Evolutionary conservation across 805 yeast genomes (phyloP).

Genomic region (Wickerhamiella qilinensis): DNA sequence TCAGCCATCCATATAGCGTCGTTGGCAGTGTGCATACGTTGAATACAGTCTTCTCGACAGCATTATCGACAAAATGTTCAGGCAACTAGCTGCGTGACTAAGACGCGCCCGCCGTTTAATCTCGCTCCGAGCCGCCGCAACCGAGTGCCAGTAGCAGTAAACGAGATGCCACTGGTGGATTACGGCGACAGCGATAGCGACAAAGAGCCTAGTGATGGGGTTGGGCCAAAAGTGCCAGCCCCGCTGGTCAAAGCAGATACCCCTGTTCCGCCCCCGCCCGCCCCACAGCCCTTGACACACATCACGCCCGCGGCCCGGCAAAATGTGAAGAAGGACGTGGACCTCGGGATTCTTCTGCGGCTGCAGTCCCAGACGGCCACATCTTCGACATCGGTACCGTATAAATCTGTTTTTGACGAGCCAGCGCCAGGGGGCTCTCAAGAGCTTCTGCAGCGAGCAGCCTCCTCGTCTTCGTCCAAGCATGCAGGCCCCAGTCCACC

Average conservation of each 20-base stretch:
- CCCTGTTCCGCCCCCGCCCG: neutral
- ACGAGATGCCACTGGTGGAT: slow-evolving; percentile 9
- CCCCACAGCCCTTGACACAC: neutral
- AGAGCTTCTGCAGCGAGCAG: no score
- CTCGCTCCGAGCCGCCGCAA: no score
- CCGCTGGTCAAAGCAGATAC: neutral
- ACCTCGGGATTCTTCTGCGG: slow-evolving; percentile 4
- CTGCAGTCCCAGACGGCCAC: no score
- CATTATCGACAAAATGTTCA: no score
- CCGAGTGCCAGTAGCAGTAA: no score
- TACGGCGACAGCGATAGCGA: slow-evolving; percentile 7
- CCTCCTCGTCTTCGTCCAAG: no score
- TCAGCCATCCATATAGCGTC: neutral
- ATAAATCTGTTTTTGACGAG: no score
- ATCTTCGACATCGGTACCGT: no score
- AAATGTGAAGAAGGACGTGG: neutral
- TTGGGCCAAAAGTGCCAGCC: neutral
- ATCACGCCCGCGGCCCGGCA: slow-evolving; percentile 1
- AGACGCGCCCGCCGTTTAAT: no score
- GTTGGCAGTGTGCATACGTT: slow-evolving; percentile 1
- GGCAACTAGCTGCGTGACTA: neutral
- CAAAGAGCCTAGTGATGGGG: slow-evolving; percentile 1
- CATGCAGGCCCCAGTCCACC: slow-evolving; percentile 3
- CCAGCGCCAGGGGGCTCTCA: no score
- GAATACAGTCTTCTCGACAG: neutral